Evolutionary conservation across 2,329 filamentous ascomycete species (phyloP).

Genomic region (Trichoderma simmonsii): DNA sequence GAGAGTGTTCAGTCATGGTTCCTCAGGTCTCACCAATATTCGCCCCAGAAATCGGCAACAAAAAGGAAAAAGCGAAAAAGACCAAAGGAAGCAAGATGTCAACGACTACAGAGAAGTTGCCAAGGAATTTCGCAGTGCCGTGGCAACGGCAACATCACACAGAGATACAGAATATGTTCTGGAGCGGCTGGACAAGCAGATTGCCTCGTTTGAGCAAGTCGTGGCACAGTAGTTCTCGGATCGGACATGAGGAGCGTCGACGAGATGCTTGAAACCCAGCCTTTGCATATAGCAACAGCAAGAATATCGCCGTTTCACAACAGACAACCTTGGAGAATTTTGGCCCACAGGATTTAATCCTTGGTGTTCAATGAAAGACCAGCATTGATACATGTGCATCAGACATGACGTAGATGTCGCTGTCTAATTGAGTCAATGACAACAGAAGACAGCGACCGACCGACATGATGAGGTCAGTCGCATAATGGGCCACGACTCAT

Average conservation of each 20-base stretch:
- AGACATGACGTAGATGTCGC: background rate
- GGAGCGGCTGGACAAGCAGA: background rate
- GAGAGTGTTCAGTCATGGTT: background rate
- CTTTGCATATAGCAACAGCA: background rate
- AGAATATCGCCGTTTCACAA: background rate
- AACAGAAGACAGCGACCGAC: background rate
- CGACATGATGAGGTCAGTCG: slow-evolving; percentile 1
- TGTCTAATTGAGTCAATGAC: background rate
- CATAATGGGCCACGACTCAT: background rate
- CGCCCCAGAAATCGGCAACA: background rate
- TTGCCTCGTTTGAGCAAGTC: background rate
- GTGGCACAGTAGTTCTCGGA: background rate
- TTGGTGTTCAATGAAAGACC: background rate
- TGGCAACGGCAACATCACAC: slow-evolving; percentile 5
- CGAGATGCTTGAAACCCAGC: background rate
- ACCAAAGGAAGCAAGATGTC: background rate
- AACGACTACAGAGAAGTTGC: background rate
- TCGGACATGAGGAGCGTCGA: too few species aligned
- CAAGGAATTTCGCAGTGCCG: background rate
- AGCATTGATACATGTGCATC: background rate
- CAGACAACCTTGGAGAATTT: background rate
- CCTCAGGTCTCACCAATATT: background rate
- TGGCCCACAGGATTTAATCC: background rate
- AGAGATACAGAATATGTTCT: background rate
- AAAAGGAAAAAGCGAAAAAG: background rate